Base-by-base conservation (phyloP, 768 basidiomycete species). In the Cubamyces sp. region DNA sequence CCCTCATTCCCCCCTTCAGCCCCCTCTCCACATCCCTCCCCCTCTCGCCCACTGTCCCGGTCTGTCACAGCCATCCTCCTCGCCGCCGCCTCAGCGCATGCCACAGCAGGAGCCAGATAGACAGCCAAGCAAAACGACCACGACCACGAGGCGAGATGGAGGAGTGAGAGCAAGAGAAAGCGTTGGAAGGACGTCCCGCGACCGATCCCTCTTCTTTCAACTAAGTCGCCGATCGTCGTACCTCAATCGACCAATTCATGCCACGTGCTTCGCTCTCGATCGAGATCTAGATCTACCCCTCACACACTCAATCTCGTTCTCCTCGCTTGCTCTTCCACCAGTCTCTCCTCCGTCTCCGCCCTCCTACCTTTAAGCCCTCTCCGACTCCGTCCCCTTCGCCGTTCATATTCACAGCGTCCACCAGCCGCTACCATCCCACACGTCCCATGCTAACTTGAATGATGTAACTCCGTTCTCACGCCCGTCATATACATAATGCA, bases 221-320 rank as follows among this genome's bases (percentile, higher is more conserved):
- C 16, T 19, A 53, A 46, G 41, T 62, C 61, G 61, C 48, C 62
- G 57, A 63, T 63, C 62, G 62, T 54, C 56, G 62, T 63, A 21
- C 62, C 62, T 63, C 61, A 62, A 62, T 62, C 61, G 55, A 63
- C 49, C 6, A 15, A 15, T 41, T 48, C 39, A 15, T 16, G 23
- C 56, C 57, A 59, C 62, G 56, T 63, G 56, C 51, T 3, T 45
- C 30, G 18, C 61, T 46, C 54, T 52, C 42, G 55, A 62, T 62
- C 61, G 61, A 56, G 61, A 52, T 59, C 9, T 45, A 26, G 62
- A 63, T 63, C 62, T 63, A n/a, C 39, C 39, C 54, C 37, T 54
- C 26, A 39, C 56, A 23, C 62, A 63, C 57, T 54, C 51, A 63
- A 63, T 63, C 62, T 63, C 56, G 46, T 34, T 39, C 25, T 23